Conservation (phyloP, 2,329 filamentous ascomycete genomes). For the Penicillium sp. region DNA sequence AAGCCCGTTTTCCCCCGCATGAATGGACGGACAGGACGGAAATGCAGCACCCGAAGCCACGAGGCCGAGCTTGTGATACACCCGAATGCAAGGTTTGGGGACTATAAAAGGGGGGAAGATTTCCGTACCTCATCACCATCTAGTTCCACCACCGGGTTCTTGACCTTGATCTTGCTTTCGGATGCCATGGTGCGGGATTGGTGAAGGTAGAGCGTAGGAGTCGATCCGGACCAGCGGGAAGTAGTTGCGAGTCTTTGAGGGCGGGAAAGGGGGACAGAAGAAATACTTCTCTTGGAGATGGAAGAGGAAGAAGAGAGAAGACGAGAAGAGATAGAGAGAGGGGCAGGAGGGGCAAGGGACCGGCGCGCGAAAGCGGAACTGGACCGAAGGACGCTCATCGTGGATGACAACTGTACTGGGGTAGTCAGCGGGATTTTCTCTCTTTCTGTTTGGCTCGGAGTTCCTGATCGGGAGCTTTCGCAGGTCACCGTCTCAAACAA, state of each 20-base stretch:
- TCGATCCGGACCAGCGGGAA: conserved; percentile 31
- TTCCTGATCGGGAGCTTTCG: conserved; percentile 3
- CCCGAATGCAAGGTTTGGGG: conserved; percentile 10
- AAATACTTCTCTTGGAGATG: conserved; percentile 25
- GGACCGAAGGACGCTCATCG: conserved; percentile 38
- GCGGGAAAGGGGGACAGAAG: conserved; percentile 22
- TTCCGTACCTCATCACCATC: conserved; percentile 66
- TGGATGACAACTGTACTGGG: conserved; percentile 5
- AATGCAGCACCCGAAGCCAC: conserved; percentile 18
- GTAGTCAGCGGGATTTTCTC: conserved; percentile 18
- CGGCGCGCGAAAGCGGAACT: conserved; percentile 40
- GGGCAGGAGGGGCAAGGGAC: conserved; percentile 28
- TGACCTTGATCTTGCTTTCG: conserved; percentile 90
- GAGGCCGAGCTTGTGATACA: conserved; percentile 21
- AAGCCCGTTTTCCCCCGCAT: conserved; percentile 34
- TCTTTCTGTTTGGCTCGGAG: conserved; percentile 21
- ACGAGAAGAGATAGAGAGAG: conserved; percentile 29
- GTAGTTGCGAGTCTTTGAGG: conserved; percentile 22
- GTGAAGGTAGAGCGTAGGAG: conserved; percentile 25
- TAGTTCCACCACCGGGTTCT: conserved; percentile 97
- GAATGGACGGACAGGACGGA: conserved; percentile 23
- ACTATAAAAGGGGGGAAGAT: conserved; percentile 12
- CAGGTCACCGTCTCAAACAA: conserved; percentile 19
- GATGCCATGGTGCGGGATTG: conserved; percentile 47
- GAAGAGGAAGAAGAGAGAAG: conserved; percentile 29